A percentile compares a stretch with the other conserved stretches of the same genome.
phyloP scores from a whole-genome alignment of 2,329 filamentous ascomycete genomes.

The Epichloe hybrida region DNA sequence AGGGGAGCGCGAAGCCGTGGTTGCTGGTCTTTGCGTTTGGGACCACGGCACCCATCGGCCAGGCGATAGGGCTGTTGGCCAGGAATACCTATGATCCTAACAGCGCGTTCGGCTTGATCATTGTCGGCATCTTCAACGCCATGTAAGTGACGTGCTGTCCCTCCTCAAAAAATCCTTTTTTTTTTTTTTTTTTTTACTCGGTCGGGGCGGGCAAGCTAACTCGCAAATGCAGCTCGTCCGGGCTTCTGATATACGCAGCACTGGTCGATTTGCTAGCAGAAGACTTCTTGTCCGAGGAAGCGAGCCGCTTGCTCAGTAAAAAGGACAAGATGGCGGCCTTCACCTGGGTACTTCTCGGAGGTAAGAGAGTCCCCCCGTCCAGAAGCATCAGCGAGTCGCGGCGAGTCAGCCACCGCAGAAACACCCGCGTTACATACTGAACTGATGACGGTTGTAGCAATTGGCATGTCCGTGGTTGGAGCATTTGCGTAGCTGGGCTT shows the following conservation, averaged over 20 bases:
- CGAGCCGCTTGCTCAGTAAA: slow-evolving; percentile 32
- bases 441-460: slow-evolving; percentile 9
- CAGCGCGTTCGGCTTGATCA: slow-evolving; percentile 48
- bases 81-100: slow-evolving; percentile 47
- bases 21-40: slow-evolving; percentile 48
- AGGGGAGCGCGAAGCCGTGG: slow-evolving; percentile 44
- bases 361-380: slow-evolving; percentile 19
- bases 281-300: slow-evolving; percentile 50
- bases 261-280: slow-evolving; percentile 51
- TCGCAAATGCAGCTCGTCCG: slow-evolving; percentile 34
- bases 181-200: neutral
- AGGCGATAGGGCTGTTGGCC: slow-evolving; percentile 47
- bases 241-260: slow-evolving; percentile 47
- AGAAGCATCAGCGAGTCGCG: no score
- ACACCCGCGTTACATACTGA: neutral
- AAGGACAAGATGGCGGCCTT: slow-evolving; percentile 42
- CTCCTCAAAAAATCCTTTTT: neutral
- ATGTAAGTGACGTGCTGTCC: slow-evolving; percentile 29
- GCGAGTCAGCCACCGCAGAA: neutral
- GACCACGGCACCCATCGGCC: slow-evolving; percentile 49
- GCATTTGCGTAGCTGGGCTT: slow-evolving; percentile 24
- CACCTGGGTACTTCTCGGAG: slow-evolving; percentile 34
- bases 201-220: neutral
- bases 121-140: slow-evolving; percentile 52
- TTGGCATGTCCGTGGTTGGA: slow-evolving; percentile 20